phyloP scores from a whole-genome alignment of 768 basidiomycete species.

The Kwoniella pini region DNA sequence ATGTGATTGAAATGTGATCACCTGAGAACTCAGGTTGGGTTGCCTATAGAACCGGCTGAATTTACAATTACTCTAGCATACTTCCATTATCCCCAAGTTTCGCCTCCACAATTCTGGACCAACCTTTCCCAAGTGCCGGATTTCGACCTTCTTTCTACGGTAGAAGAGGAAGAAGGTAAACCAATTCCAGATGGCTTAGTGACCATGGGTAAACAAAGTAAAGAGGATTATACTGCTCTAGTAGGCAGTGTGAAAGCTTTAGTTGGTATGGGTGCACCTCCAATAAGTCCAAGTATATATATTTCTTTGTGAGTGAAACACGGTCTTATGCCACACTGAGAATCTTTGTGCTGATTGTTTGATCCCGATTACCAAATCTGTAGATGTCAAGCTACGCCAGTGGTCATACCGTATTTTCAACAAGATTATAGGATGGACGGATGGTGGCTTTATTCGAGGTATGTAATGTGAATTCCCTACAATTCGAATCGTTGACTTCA shows the following conservation, averaged over 20 bases:
- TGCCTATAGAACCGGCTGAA: background rate
- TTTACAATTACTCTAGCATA: conserved; percentile 28
- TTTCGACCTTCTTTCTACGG: conserved; percentile 38
- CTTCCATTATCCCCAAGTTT: conserved; percentile 34
- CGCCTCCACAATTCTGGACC: conserved; percentile 38
- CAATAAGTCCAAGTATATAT: conserved; percentile 51
- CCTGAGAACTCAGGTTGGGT: too few relatives aligned
- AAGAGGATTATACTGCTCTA: conserved; percentile 37
- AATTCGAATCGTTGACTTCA: too few relatives aligned
- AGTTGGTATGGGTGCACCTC: conserved; percentile 48
- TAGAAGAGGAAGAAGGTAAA: conserved; percentile 34
- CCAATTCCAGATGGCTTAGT: conserved; percentile 46
- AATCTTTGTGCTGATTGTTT: background rate
- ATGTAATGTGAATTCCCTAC: too few relatives aligned
- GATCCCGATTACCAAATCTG: too few relatives aligned
- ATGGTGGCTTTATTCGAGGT: conserved; percentile 42
- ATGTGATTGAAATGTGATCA: too few relatives aligned
- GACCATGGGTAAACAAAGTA: conserved; percentile 30
- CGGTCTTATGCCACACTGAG: too few relatives aligned
- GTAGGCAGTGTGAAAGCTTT: conserved; percentile 44
- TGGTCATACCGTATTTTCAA: conserved; percentile 45
- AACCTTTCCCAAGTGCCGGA: conserved; percentile 20
- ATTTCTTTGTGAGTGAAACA: conserved; percentile 48
- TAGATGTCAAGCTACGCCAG: conserved; percentile 52
- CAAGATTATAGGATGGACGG: conserved; percentile 31